Evolutionary conservation across 83 land plant species (phyloP), one percentile per base, ranked within the genome.

Genomic region (Diphasiastrum complanatum): DNA sequence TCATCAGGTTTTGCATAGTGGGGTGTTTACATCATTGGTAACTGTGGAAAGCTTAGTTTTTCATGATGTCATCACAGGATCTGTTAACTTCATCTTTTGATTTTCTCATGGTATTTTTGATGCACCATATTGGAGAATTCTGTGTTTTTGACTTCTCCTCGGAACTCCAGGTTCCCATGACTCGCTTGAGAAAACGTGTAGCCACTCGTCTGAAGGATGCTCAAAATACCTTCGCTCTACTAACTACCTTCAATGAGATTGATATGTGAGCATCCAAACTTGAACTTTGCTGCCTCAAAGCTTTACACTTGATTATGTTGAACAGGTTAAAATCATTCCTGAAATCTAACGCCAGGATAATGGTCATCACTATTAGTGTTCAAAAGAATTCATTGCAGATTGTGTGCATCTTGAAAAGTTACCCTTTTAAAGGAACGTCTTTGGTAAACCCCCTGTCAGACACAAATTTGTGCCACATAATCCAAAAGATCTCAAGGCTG

Each of bases 181-280:
- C 98, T 53, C 82, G 98, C 45, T 72, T 92, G 19, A 69, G 98
- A 34, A 92, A 89, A 60, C 67, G 98, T 8, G 88, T 92, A 69
- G 96, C 98, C 22, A 78, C 96, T 4, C 77, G 98, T 24, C 71
- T 92, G 80, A 92, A 92, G 59, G 98, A 92, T 64, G 79, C 98
- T 38, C 98, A 92, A 48, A 92, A 92, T 60, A 92, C 98, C 35
- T 92, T 83, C 78, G 96, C 98, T 36, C 37, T 92, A 81, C 68
- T 92, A 27, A 92, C 98, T 1, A 92, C 98, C 53, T 92, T 89
- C 72, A 92, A 92, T 76, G 96, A 91, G 67, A 84, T 91, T 66
- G 97, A 91, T 71, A 91, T 88, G 97, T 91, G 75, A 32, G 85
- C 66, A 32, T 25, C 16, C 11, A 50, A 4, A 32, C 4, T n/a